A percentile compares a stretch with the other conserved stretches of the same genome.
Conservation (phyloP, 257 asterid species). For the Asclepias syriaca region DNA sequence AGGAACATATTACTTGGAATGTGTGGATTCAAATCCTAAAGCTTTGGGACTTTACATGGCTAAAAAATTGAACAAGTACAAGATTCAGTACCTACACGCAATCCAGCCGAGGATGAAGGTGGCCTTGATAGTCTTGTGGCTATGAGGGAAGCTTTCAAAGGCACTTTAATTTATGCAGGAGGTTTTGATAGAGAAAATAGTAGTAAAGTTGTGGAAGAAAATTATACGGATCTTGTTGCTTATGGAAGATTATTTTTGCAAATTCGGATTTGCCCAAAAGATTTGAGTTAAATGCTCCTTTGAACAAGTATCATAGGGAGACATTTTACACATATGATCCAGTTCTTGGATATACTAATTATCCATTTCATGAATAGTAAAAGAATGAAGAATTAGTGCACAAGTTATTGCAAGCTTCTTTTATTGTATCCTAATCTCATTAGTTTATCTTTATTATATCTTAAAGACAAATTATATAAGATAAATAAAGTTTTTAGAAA, state of each 20-base stretch:
- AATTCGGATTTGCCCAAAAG: conserved; percentile 33
- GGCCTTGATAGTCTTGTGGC: conserved; percentile 14
- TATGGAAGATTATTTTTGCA: conserved; percentile 20
- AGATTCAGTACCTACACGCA: conserved; percentile 17
- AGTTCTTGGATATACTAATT: conserved; percentile 29
- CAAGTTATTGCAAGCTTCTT: too few species aligned
- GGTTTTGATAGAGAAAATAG: conserved; percentile 22
- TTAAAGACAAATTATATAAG: too few species aligned
- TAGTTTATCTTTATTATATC: too few species aligned
- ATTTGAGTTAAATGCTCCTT: conserved; percentile 25
- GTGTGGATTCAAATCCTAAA: conserved; percentile 23
- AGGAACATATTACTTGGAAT: not conserved
- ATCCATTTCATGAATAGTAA: conserved; percentile 19
- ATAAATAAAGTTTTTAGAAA: too few species aligned
- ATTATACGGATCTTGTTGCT: conserved; percentile 18
- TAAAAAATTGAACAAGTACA: conserved; percentile 17
- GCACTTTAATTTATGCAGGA: conserved; percentile 21
- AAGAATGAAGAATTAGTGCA: too few species aligned
- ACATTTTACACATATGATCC: conserved; percentile 21
- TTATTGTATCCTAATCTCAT: too few species aligned
- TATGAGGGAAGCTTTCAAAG: conserved; percentile 27
- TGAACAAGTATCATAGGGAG: conserved; percentile 16
- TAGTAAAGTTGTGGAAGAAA: conserved; percentile 19
- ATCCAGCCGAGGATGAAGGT: conserved; percentile 27
- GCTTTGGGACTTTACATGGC: conserved; percentile 24